Base-by-base conservation (phyloP, 495 filamentous ascomycete species). In the Geoglossum glabrum region DNA sequence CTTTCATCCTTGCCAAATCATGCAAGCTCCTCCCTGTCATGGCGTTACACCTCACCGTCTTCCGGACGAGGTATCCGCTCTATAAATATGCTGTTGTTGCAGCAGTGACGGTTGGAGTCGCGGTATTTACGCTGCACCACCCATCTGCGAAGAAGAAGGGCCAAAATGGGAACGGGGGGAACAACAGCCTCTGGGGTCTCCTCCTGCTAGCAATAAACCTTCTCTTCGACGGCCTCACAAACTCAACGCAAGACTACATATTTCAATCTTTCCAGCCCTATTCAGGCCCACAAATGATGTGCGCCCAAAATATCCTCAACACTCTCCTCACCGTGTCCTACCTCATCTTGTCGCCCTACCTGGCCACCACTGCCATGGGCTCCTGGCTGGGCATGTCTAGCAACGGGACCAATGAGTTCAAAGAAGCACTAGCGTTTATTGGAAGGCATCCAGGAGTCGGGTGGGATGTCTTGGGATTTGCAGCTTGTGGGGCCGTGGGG, bases 1-100 rank as follows among this genome's bases (percentile, higher is more conserved):
- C 92, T 23, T 98, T 90, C 74, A 90, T 96, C 68, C 86, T 98
- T 26, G 93, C 92, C 62, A 98, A 98, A 69, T 85, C 81, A 54
- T 98, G 92, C 84, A 98, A 98, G 70, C 78, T 98, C 19, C 82
- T 98, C 10, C 92, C 92, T 3, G 90, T 98, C 62, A 97, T 98
- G 92, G 82, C 90, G 64, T 78, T 98, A 49, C 90, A 97, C 70
- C 74, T 97, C 65, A 90, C 89, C 19, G 70, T 98, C 28, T 98
- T 96, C 76, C 84, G 85, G 40, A 86, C 85, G 64, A 73, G 79
- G 36, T 97, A 95, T 68, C 92, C 93, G 10, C 71, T 96, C 33
- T 97, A 96, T 73, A 98, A 98, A 72, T 98, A 98, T 72, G 73
- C 84, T 19, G 92, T 98, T 55, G 90, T 98, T 3, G 76, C 83